Conservation (phyloP, 2,329 filamentous ascomycete genomes). For the Cladosporium sp. region DNA sequence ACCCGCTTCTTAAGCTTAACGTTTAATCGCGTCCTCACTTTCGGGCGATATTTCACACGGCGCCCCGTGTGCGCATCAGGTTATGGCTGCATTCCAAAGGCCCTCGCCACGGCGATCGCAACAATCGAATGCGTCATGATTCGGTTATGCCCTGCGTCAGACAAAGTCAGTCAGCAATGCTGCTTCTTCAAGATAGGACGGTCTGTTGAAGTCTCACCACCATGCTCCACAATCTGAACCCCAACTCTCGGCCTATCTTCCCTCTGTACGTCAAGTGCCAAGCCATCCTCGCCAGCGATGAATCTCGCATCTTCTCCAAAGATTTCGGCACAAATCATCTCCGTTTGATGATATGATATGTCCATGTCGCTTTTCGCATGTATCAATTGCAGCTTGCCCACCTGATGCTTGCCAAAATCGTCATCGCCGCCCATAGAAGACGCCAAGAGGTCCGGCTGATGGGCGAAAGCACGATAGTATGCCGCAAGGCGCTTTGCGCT, state of each 20-base stretch:
- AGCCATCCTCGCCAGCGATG: slow-evolving; percentile 30
- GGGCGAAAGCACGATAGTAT: slow-evolving; percentile 54
- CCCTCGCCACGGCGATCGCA: slow-evolving; percentile 59
- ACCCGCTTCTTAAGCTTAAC: too few species aligned
- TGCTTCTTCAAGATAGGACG: background rate
- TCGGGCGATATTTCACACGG: too few species aligned
- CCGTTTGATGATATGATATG: slow-evolving; percentile 70
- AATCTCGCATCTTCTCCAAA: slow-evolving; percentile 45
- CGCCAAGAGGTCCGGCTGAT: slow-evolving; percentile 25
- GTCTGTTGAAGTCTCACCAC: slow-evolving; percentile 30
- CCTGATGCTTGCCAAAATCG: slow-evolving; percentile 19
- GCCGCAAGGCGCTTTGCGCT: slow-evolving; percentile 63
- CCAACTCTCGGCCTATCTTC: slow-evolving; percentile 32
- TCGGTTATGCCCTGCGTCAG: slow-evolving; percentile 61
- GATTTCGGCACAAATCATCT: slow-evolving; percentile 59
- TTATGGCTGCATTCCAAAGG: slow-evolving; percentile 44
- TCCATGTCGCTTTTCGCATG: slow-evolving; percentile 79
- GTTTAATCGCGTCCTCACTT: too few species aligned
- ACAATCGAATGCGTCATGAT: slow-evolving; percentile 64
- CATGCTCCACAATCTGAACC: slow-evolving; percentile 41
- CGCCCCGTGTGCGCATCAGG: too few species aligned
- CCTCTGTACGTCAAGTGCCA: slow-evolving; percentile 19
- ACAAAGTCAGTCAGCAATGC: background rate
- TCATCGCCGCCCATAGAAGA: slow-evolving; percentile 40
- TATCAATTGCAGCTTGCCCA: slow-evolving; percentile 60